Percentiles rank a stretch among this genome's conserved stretches.
These are phyloP conservation scores for Mariannaea elegans DNA, from an alignment of 2,329 filamentous ascomycete species.

Conservation along the genomic window DNA sequence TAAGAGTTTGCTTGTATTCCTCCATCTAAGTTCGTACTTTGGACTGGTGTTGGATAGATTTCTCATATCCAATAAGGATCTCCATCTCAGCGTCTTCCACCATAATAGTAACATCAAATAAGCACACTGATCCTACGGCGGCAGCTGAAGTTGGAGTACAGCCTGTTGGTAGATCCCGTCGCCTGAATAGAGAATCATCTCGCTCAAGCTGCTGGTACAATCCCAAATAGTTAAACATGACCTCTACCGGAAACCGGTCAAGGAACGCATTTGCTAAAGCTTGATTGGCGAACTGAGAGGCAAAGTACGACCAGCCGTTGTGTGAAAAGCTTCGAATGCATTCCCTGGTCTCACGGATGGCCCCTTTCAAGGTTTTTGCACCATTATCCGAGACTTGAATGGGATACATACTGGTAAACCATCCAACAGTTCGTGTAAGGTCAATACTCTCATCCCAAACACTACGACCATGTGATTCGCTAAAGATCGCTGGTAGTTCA, in stretches of 20 bases:
- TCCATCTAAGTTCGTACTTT: too few relatives aligned
- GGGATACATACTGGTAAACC: slow-evolving; percentile 47
- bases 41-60: too few relatives aligned
- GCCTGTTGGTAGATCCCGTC: background rate
- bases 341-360: background rate
- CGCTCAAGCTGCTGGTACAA: background rate
- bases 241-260: background rate
- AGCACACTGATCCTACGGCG: too few relatives aligned
- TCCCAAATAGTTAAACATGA: slow-evolving; percentile 1
- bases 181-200: background rate
- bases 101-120: too few relatives aligned
- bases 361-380: background rate
- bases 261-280: background rate
- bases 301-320: background rate
- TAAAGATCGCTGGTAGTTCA: slow-evolving; percentile 44
- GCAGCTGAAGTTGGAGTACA: too few relatives aligned
- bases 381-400: background rate
- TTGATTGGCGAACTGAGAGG: background rate
- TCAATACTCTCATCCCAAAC: slow-evolving; percentile 43
- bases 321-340: background rate
- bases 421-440: slow-evolving; percentile 51
- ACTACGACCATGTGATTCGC: slow-evolving; percentile 53
- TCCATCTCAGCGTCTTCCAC: too few relatives aligned
- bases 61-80: too few relatives aligned
- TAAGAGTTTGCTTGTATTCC: too few relatives aligned